Evolutionary conservation across 2,329 filamentous ascomycete species (phyloP), one percentile per base, ranked within the genome.

Genomic region (Tolypocladium amazonense): DNA sequence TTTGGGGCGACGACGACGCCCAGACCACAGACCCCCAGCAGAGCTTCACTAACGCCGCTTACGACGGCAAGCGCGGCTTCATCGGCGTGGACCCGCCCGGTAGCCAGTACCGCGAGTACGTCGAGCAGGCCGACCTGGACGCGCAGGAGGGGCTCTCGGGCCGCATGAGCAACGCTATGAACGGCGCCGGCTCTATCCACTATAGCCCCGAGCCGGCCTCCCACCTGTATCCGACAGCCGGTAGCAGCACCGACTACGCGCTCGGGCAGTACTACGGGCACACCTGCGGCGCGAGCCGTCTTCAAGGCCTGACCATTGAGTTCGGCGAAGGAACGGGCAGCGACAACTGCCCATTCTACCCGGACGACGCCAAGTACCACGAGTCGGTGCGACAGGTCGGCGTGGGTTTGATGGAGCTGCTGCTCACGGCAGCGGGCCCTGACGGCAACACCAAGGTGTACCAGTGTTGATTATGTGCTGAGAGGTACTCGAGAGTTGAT

Each of bases 1-100:
- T 73, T 59, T 85, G 82, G 82, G 82, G 82, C 27, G 79, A 81
- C 62, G 81, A 85, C 63, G 74, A 79, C 55, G 72, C 78, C 60
- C 82, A 85, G 69, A 71, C 70, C 57, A 73, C 68, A 0, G 73
- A 75, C 54, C 66, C 76, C 0, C 63, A 63, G 56, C 79, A 81
- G 75, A 84, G 77, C 70, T 83, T 84, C 69, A 66, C 73, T 33
- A 85, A 84, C 73, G 58, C 71, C 2, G 69, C 75, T 4, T 86
- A 79, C 61, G 77, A 85, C 60, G 76, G 76, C 58, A 75, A 76
- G 55, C 77, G 82, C 20, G 82, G 81, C 37, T 66, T 79, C 14
- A 67, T 77, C 1, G 72, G 74, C 33, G 72, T 78, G 52, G 70
- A 71, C 3, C 62, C 66, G 3, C 58, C 64, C 12, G 69, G 71